Percentiles rank a stretch among this genome's conserved stretches.
These are phyloP conservation scores for Amanita subjunquillea DNA, from an alignment of 768 basidiomycete species.

Conservation along the genomic window DNA sequence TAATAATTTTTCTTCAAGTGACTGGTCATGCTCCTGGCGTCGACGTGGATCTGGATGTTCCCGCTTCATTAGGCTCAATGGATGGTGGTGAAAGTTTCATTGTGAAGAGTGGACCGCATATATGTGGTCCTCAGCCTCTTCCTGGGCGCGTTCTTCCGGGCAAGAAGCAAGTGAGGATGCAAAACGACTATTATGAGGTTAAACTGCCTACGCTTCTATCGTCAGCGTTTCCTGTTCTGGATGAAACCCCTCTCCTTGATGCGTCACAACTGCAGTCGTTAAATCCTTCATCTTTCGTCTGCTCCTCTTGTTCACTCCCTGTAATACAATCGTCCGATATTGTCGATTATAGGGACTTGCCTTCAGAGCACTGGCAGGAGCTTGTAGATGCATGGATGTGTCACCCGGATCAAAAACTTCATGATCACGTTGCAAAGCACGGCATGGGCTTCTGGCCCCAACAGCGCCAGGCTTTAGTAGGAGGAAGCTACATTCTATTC, in stretches of 20 bases:
- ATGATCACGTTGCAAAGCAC: slow-evolving; percentile 53
- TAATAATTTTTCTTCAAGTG: slow-evolving; percentile 65
- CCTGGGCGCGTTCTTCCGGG: slow-evolving; percentile 52
- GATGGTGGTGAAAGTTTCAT: slow-evolving; percentile 46
- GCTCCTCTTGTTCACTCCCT: slow-evolving; percentile 71
- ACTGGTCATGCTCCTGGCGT: slow-evolving; percentile 35
- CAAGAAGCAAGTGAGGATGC: slow-evolving; percentile 44
- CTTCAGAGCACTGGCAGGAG: slow-evolving; percentile 96
- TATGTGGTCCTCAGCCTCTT: slow-evolving; percentile 46
- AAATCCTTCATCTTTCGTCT: slow-evolving; percentile 59
- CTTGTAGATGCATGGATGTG: slow-evolving; percentile 99
- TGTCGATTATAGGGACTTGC: slow-evolving; percentile 67
- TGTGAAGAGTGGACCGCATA: slow-evolving; percentile 47
- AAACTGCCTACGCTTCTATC: slow-evolving; percentile 40
- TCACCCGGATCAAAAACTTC: slow-evolving; percentile 79
- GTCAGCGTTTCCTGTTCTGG: slow-evolving; percentile 12
- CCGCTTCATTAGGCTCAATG: slow-evolving; percentile 27
- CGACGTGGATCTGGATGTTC: slow-evolving; percentile 59
- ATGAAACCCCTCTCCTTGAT: slow-evolving; percentile 47
- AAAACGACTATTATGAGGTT: slow-evolving; percentile 59
- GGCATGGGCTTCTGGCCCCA: slow-evolving; percentile 74
- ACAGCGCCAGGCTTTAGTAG: slow-evolving; percentile 66
- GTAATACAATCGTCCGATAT: slow-evolving; percentile 49
- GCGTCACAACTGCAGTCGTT: slow-evolving; percentile 50
- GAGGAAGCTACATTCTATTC: slow-evolving; percentile 83